These are phyloP conservation scores for Stephanodiscus triporus DNA, from an alignment of 108 stramenopile genomes.

Conservation along the genomic window DNA sequence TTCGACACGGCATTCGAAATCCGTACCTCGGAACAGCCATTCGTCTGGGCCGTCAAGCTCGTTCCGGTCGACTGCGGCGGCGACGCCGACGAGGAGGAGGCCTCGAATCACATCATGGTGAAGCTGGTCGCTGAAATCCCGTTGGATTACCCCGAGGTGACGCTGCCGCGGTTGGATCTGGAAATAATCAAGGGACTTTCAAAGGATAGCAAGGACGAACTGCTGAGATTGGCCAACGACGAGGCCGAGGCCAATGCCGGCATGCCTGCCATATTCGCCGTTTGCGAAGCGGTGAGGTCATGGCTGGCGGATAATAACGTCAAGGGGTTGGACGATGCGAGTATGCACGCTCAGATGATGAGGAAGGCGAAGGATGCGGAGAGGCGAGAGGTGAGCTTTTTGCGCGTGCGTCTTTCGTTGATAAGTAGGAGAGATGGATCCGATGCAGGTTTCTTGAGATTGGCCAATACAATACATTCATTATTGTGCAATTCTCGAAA, in stretches of 20 bases:
- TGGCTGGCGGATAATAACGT: constrained; percentile 89
- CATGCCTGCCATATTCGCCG: constrained; percentile 79
- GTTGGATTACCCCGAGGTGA: constrained; percentile 63
- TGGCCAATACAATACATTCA: constrained; percentile 1
- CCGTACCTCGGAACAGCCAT: constrained; percentile 56
- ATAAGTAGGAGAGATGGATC: not conserved
- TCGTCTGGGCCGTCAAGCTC: constrained; percentile 73
- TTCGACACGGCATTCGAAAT: constrained; percentile 76
- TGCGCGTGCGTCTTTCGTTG: not conserved
- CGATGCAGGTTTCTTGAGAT: constrained; percentile 17
- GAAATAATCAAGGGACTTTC: constrained; percentile 75
- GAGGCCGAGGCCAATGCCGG: constrained; percentile 78
- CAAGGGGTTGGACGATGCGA: constrained; percentile 86
- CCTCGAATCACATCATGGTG: constrained; percentile 78
- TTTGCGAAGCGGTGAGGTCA: constrained; percentile 78
- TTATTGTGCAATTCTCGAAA: constrained; percentile 23
- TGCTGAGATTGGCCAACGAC: constrained; percentile 65
- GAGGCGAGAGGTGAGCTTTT: constrained; percentile 59
- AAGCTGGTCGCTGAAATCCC: constrained; percentile 69
- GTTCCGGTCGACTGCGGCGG: constrained; percentile 67
- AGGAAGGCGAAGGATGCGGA: constrained; percentile 73
- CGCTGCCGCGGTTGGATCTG: constrained; percentile 66
- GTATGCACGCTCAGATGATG: constrained; percentile 90
- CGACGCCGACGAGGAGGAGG: constrained; percentile 57
- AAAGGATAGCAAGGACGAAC: constrained; percentile 60